A percentile compares a stretch with the other conserved stretches of the same genome.
Conservation (phyloP, 2,329 filamentous ascomycete genomes). For the Ascocoryne sarcoides region DNA sequence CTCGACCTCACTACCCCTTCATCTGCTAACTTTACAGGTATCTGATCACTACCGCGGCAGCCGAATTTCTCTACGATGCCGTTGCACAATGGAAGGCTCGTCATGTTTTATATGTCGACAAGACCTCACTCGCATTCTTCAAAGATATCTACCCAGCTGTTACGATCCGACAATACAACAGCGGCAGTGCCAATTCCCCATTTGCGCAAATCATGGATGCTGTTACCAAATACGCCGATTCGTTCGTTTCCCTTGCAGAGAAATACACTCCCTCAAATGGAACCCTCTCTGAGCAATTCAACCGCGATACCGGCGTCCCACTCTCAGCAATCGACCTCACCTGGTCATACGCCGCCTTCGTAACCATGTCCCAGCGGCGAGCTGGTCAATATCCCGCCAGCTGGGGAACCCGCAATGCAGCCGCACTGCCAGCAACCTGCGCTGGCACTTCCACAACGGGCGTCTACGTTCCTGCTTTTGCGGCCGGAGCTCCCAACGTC, state of each 20-base stretch:
- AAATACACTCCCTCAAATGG: slow-evolving; percentile 48
- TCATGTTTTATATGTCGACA: slow-evolving; percentile 54
- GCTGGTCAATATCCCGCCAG: slow-evolving; percentile 43
- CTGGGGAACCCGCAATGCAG: slow-evolving; percentile 41
- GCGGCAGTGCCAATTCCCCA: slow-evolving; percentile 50
- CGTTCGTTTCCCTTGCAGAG: slow-evolving; percentile 40
- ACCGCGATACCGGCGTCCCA: slow-evolving; percentile 42
- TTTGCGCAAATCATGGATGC: slow-evolving; percentile 37
- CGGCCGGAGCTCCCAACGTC: slow-evolving; percentile 35
- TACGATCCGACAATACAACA: slow-evolving; percentile 54
- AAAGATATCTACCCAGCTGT: slow-evolving; percentile 50
- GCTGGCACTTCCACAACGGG: slow-evolving; percentile 37
- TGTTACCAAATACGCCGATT: slow-evolving; percentile 54
- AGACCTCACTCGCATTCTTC: slow-evolving; percentile 63
- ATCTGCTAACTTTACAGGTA: slow-evolving; percentile 36
- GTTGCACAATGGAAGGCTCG: slow-evolving; percentile 59
- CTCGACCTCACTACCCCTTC: background rate
- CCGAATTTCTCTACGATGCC: slow-evolving; percentile 72
- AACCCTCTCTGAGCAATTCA: slow-evolving; percentile 57
- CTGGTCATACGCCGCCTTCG: slow-evolving; percentile 64
- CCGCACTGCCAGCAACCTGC: slow-evolving; percentile 41
- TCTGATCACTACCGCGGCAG: slow-evolving; percentile 63
- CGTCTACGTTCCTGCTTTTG: slow-evolving; percentile 38
- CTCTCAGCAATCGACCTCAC: slow-evolving; percentile 60
- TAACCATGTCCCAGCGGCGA: slow-evolving; percentile 50